phyloP scores from a whole-genome alignment of 2,329 filamentous ascomycete genomes.

The Botrytis sinoallii region DNA sequence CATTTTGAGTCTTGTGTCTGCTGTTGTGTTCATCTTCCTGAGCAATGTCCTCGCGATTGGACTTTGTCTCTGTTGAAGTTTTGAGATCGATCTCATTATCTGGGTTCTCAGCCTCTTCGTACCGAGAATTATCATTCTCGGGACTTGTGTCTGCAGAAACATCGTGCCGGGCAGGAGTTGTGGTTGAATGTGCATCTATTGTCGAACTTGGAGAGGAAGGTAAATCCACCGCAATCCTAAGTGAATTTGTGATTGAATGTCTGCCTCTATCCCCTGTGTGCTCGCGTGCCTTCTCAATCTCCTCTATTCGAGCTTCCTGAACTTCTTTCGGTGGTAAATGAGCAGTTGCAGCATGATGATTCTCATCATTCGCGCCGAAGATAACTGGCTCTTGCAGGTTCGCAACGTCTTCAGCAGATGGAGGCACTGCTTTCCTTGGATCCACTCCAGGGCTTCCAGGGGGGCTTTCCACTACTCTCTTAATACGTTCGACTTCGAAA shows the following conservation, averaged over 20 bases:
- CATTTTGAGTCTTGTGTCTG: constrained; percentile 30
- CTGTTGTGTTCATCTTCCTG: constrained; percentile 39
- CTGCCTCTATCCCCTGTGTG: constrained; percentile 34
- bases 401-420: constrained; percentile 39
- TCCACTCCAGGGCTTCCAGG: constrained; percentile 37
- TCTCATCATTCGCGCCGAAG: constrained; percentile 27
- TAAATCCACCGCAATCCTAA: constrained; percentile 44
- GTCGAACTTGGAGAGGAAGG: constrained; percentile 62
- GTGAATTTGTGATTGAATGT: constrained; percentile 39
- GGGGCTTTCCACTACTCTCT: constrained; percentile 30
- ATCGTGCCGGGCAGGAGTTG: constrained; percentile 66
- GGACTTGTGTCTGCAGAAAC: constrained; percentile 72
- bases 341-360: constrained; percentile 37
- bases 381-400: constrained; percentile 33
- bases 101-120: constrained; percentile 46
- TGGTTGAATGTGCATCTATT: constrained; percentile 64
- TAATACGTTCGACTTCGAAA: constrained; percentile 32
- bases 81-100: constrained; percentile 46
- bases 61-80: constrained; percentile 37
- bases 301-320: constrained; percentile 43
- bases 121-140: constrained; percentile 62
- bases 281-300: constrained; percentile 40
- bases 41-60: constrained; percentile 33
- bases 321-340: constrained; percentile 50
- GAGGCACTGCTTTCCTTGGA: constrained; percentile 35